A percentile compares a stretch with the other conserved stretches of the same genome.
Conservation (phyloP, 176 grass and related monocot genomes). For the Olyra latifolia region DNA sequence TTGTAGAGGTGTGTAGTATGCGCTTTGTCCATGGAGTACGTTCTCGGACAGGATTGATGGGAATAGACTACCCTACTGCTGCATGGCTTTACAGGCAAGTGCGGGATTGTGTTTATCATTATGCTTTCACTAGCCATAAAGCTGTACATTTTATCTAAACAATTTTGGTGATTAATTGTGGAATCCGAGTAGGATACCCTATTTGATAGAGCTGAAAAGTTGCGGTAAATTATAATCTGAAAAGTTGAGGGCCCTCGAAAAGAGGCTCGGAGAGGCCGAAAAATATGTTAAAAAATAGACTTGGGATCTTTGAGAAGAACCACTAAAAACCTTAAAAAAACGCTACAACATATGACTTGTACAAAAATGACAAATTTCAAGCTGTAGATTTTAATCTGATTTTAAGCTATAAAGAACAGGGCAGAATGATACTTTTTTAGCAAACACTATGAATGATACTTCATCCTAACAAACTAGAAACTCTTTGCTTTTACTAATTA, state of each 20-base stretch:
- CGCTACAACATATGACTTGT: too few species aligned
- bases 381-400: too few species aligned
- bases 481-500: conserved; percentile 3
- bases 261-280: too few species aligned
- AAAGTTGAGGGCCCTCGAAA: too few species aligned
- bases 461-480: background rate
- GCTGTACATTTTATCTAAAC: conserved; percentile 12
- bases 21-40: conserved; percentile 86
- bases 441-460: background rate
- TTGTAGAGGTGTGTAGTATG: conserved; percentile 91
- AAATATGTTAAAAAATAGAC: too few species aligned
- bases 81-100: conserved; percentile 78
- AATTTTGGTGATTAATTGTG: background rate
- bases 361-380: too few species aligned
- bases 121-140: conserved; percentile 14
- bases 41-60: conserved; percentile 78
- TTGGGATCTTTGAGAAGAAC: too few species aligned
- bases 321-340: too few species aligned
- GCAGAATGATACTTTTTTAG: too few species aligned
- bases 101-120: background rate
- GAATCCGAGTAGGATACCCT: conserved; percentile 19
- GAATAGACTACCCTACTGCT: conserved; percentile 92
- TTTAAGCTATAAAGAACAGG: too few species aligned
- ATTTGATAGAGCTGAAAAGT: too few species aligned
- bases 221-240: too few species aligned